Base-by-base conservation (phyloP, 495 filamentous ascomycete species). In the Trichoderma virens region DNA sequence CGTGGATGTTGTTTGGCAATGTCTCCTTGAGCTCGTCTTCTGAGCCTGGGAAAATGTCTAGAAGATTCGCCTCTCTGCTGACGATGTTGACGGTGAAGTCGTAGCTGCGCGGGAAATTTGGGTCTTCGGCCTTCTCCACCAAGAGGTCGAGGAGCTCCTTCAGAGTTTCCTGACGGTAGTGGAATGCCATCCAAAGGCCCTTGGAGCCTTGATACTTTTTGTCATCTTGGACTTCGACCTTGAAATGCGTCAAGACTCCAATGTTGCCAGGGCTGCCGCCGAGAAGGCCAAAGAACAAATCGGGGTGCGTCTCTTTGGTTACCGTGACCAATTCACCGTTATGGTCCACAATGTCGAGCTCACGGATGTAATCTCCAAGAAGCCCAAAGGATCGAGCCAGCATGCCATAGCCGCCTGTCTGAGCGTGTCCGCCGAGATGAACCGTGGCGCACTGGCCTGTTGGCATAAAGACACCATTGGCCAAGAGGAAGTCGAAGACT, bases 241-340 rank as follows among this genome's bases (percentile, higher is more conserved):
- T 78, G 64, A 74, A 73, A 31, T 80, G 75, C 2, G 75, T 80
- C 25, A 79, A 59, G 9, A 79, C 72, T 20, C 76, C 75, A 2
- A 80, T 66, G 47, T 79, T 79, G 9, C 77, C 78, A 1, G 76
- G 78, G 64, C 78, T 80, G 11, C 77, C 77, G 25, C 77, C 77
- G 14, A 77, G 62, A 47, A 78, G 70, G 16, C 73, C 75, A 69
- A 70, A 72, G 67, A 79, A 80, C 14, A 78, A 68, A 27, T 79
- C 77, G 0, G 71, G 66, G 59, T 78, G 67, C 23, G 23, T 73
- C 0, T 59, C 62, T 43, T 70, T 77, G n/a, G 75, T 74, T 43
- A 80, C 47, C 35, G 75, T 75, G 34, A 74, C 71, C 47, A 70
- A 59, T 28, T 73, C 69, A 0, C 74, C 77, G 23, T 75, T 65